phyloP scores from a whole-genome alignment of 495 filamentous ascomycete species.

The Schizothecium vesticola region DNA sequence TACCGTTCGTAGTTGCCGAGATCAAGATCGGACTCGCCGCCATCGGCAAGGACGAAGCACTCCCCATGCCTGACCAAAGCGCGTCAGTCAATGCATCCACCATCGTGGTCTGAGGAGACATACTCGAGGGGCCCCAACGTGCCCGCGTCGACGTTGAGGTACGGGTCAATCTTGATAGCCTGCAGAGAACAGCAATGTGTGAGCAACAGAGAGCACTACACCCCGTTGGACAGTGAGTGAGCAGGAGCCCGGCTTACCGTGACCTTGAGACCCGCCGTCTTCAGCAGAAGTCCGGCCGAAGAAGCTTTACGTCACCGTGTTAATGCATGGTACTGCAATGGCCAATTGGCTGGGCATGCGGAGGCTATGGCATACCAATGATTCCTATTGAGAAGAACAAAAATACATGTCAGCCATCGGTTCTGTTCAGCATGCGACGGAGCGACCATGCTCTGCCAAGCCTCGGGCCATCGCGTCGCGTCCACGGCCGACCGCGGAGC shows the following conservation, averaged over 20 bases:
- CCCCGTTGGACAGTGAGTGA: constrained; percentile 18
- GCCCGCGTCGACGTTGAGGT: constrained; percentile 82
- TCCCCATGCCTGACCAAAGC: constrained; percentile 29
- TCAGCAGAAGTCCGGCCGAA: constrained; percentile 52
- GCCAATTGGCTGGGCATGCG: neutral
- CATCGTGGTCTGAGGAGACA: constrained; percentile 18
- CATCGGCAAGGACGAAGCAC: constrained; percentile 36
- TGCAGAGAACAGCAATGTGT: neutral
- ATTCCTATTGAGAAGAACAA: neutral
- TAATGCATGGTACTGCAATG: neutral
- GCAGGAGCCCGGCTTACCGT: constrained; percentile 15
- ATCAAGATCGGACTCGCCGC: constrained; percentile 63
- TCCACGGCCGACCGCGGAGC: neutral
- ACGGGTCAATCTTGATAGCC: constrained; percentile 75
- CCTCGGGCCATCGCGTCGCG: neutral
- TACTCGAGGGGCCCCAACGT: constrained; percentile 65
- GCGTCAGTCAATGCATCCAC: neutral
- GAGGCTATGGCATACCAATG: neutral
- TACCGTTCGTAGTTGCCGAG: constrained; percentile 92
- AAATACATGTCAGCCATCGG: neutral
- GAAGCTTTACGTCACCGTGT: constrained; percentile 9
- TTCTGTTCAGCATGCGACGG: neutral
- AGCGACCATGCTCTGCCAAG: neutral
- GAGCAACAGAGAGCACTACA: neutral
- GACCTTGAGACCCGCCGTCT: constrained; percentile 70